Base-by-base conservation (phyloP, 192 early-diverging fungal genomes). In the Rhizoclosmatium sp. region DNA sequence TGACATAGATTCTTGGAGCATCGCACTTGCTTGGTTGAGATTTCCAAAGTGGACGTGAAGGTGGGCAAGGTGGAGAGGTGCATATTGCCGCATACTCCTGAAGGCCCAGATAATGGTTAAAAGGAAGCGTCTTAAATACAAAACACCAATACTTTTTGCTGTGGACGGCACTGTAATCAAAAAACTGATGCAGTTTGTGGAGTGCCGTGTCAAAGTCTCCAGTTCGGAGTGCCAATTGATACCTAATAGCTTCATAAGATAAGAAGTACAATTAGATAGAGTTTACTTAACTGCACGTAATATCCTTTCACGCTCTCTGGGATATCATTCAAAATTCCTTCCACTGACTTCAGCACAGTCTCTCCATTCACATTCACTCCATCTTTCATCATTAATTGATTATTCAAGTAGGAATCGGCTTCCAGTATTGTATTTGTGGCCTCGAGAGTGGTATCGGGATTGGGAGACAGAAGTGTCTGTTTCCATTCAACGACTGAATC, bases 101-200 rank as follows among this genome's bases (percentile, higher is more conserved):
- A 31, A 71, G 10, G 14, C 4, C 3, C 48, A 49, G 21, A 16
- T 1, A 16, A 44, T 10, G 54, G 10, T 19, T 3, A 69, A 14
- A 69, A 42, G n/a, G 16, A 14, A 40, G 41, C 1, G 39, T n/a
- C 10, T 9, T 41, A n/a, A 64, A 19, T 40, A 42, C 2, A 3
- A 69, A 69, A 64, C 9, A 47, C 3, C 16, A 46, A 2, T 54
- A 71, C 69, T 56, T 71, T 49, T 49, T 40, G n/a, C 21, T 44
- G 4, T 71, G 69, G n/a, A 56, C 39, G n/a, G 69, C 49, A 3
- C 49, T 40, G 16, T 71, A 71, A 71, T 71, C 69, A 40, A 44
- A 71, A 47, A 71, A 71, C 14, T 71, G 69, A 56, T 56, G 69
- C 4, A 71, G 21, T 47, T 71, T 71, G 42, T 49, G 9, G 23